A percentile compares a stretch with the other conserved stretches of the same genome.
Conservation (phyloP, 2,329 filamentous ascomycete genomes). For the Hypomyces perniciosus region DNA sequence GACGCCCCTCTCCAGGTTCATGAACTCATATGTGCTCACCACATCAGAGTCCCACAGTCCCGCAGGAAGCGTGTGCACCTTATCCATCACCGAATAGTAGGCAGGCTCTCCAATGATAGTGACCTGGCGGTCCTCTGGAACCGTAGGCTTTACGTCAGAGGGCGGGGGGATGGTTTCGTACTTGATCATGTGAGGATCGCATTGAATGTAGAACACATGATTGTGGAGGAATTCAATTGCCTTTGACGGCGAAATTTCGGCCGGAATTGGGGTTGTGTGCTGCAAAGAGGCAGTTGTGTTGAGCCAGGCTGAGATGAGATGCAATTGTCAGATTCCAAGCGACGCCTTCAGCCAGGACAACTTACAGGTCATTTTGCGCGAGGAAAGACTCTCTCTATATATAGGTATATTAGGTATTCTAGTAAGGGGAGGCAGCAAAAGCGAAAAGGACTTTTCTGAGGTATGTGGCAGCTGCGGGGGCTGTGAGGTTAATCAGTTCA, state of each 20-base stretch:
- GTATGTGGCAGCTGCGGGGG: too few relatives aligned
- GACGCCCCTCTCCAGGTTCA: conserved; percentile 41
- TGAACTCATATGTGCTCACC: conserved; percentile 49
- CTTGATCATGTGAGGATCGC: conserved; percentile 45
- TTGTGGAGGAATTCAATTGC: conserved; percentile 44
- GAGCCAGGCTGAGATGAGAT: conserved; percentile 31
- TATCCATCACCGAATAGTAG: conserved; percentile 44
- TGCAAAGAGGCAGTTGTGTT: conserved; percentile 36
- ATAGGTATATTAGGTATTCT: too few relatives aligned
- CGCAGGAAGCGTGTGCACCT: conserved; percentile 46
- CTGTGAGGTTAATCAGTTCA: too few relatives aligned
- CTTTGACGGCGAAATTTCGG: conserved; percentile 27
- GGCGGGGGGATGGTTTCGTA: conserved; percentile 32
- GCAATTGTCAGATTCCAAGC: conserved; percentile 2
- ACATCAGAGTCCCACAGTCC: conserved; percentile 51
- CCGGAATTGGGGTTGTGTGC: conserved; percentile 39
- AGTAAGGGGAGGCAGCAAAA: background rate
- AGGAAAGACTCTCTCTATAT: background rate
- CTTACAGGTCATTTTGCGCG: conserved; percentile 18
- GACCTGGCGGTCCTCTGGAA: conserved; percentile 24
- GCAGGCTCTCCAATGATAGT: conserved; percentile 23
- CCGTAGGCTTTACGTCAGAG: conserved; percentile 22
- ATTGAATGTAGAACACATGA: conserved; percentile 45
- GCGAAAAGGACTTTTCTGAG: too few relatives aligned
- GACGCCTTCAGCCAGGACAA: background rate